Conservation (phyloP, 176 grass and related monocot species). For the Secale cereale region DNA sequence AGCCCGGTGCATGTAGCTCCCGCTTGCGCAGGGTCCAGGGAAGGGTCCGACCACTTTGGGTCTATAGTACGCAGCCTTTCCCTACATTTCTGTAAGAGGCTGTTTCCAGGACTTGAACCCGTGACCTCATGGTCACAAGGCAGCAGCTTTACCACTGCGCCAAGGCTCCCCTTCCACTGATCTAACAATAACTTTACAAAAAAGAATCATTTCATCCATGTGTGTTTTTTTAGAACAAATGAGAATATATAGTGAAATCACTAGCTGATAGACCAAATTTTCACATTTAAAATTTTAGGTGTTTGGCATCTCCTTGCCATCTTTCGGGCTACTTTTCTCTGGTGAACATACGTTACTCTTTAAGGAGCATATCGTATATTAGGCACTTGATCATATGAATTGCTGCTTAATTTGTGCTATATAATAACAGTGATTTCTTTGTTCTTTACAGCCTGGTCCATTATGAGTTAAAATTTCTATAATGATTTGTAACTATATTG, state of each 20-base stretch:
- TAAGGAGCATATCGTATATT: neutral
- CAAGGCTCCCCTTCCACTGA: no score
- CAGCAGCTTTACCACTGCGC: no score
- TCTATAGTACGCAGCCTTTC: no score
- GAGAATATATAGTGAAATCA: neutral
- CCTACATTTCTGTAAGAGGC: no score
- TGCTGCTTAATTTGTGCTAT: neutral
- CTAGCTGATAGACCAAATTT: neutral
- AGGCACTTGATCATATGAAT: neutral
- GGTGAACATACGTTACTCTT: neutral
- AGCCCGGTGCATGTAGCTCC: no score
- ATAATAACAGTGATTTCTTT: neutral
- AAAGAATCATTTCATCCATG: neutral
- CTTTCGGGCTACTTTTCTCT: neutral
- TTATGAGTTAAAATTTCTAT: neutral
- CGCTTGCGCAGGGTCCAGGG: no score
- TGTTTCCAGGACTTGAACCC: no score
- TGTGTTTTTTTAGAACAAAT: neutral
- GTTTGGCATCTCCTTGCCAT: neutral
- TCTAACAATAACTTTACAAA: neutral
- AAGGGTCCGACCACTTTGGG: no score
- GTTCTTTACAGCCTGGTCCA: neutral
- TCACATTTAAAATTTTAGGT: neutral
- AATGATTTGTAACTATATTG: constrained; percentile 21
- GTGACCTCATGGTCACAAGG: no score